Base-by-base conservation (phyloP, 1,284 basidiomycete genomes). In the Athelia psychrophila region DNA sequence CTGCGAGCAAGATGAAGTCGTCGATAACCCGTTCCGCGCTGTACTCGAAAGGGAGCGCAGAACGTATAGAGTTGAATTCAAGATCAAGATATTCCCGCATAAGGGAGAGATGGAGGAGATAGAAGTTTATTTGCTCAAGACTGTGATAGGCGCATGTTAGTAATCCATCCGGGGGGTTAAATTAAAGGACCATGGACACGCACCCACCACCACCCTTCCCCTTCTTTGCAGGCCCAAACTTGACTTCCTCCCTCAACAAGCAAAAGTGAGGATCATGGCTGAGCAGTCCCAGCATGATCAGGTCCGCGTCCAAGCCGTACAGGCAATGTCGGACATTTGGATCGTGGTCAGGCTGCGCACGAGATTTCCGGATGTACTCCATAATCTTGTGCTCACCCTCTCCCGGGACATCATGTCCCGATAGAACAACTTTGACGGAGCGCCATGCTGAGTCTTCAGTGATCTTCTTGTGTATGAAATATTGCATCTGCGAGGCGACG, bases 371-470 rank as follows among this genome's bases (percentile, higher is more conserved):
- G 64, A 99, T 98, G 71, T 96, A 99, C 69, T 99, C 97, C 91
- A 99, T 98, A 62, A 99, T 96, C 79, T 99, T 99, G 81, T 99
- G 97, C 69, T 99, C 97, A 57, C 97, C 97, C 70, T 99, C 97
- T 58, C 97, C 97, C 0, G 96, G 96, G 3, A 97, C 93, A 61
- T 99, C 95, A 68, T 99, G 95, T n/a, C 96, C 97, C 35, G 94
- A 97, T 44, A 99, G 77, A 48, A 99, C 92, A 46, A 99, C 95
- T 62, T 94, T 80, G 44, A 99, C 86, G 53, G 88, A 81, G 55
- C 91, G 78, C 97, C 97, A 99, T 65, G 93, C 88, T 12, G 95
- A 84, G 66, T 98, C 95, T 66, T 98, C 95, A 0, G 88, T 84
- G 25, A 98, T 95, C 76, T 97, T 95, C 81, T 97, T 97, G 71